These are phyloP conservation scores for Ascochyta viciae-villosae DNA, from an alignment of 2,329 filamentous ascomycete species.

Conservation along the genomic window DNA sequence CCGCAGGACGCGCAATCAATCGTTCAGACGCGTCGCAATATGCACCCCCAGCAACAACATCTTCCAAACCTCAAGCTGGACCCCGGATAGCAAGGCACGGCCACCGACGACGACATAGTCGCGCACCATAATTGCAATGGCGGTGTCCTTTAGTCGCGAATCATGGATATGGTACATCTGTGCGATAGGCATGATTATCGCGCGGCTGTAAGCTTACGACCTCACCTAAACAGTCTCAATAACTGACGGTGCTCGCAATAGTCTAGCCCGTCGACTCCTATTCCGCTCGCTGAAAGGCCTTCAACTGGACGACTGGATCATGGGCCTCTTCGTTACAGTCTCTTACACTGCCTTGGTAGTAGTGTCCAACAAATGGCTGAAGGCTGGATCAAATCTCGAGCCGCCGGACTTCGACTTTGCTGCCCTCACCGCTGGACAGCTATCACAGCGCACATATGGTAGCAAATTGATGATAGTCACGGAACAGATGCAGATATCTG, in stretches of 20 bases:
- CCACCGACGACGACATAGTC: background rate
- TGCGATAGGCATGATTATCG: slow-evolving; percentile 50
- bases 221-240: slow-evolving; percentile 1
- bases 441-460: slow-evolving; percentile 38
- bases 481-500: slow-evolving; percentile 60
- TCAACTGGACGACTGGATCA: slow-evolving; percentile 65
- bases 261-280: slow-evolving; percentile 53
- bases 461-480: slow-evolving; percentile 61
- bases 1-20: background rate
- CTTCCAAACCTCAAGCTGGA: background rate
- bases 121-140: slow-evolving; percentile 13
- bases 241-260: slow-evolving; percentile 25
- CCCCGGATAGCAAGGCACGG: background rate
- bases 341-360: slow-evolving; percentile 60
- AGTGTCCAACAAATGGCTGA: slow-evolving; percentile 54
- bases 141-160: slow-evolving; percentile 48
- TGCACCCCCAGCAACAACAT: background rate
- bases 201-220: slow-evolving; percentile 48
- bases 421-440: slow-evolving; percentile 47
- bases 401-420: slow-evolving; percentile 55
- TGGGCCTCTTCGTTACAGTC: slow-evolving; percentile 58
- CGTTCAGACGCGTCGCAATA: slow-evolving; percentile 4
- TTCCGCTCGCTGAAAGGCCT: slow-evolving; percentile 58
- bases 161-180: slow-evolving; percentile 58
- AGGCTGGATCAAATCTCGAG: slow-evolving; percentile 53